phyloP scores from a whole-genome alignment of 768 basidiomycete species.

The Terana coerulea region DNA sequence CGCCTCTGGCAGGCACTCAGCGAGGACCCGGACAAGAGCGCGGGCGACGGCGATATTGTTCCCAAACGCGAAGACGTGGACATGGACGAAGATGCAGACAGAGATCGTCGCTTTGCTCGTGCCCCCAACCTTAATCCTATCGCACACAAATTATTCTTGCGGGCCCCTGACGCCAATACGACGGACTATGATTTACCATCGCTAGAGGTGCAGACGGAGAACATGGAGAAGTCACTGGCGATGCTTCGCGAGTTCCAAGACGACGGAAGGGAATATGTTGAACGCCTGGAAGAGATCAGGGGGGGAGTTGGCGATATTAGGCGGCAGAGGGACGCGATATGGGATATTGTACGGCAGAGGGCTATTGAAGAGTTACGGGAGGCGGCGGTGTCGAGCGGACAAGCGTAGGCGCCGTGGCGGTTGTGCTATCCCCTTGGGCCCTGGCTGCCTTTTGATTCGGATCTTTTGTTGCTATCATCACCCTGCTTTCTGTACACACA shows the following conservation, averaged over 20 bases:
- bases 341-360: slow-evolving; percentile 71
- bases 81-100: slow-evolving; percentile 32
- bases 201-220: slow-evolving; percentile 64
- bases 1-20: slow-evolving; percentile 78
- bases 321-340: slow-evolving; percentile 67
- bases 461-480: too few relatives aligned
- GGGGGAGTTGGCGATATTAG: slow-evolving; percentile 75
- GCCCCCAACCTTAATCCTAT: slow-evolving; percentile 66
- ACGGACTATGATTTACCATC: slow-evolving; percentile 53
- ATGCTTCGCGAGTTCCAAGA: slow-evolving; percentile 78
- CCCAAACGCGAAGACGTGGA: slow-evolving; percentile 69
- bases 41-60: slow-evolving; percentile 39
- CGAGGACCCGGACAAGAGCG: slow-evolving; percentile 52
- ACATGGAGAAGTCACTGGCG: slow-evolving; percentile 70
- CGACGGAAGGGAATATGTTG: slow-evolving; percentile 83
- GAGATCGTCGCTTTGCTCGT: slow-evolving; percentile 44
- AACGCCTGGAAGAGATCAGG: slow-evolving; percentile 78
- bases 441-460: too few relatives aligned
- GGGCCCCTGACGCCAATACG: slow-evolving; percentile 41
- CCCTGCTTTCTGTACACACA: neutral
- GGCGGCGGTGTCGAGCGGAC: slow-evolving; percentile 34
- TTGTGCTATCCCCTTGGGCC: neutral
- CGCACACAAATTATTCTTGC: slow-evolving; percentile 64
- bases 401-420: slow-evolving; percentile 6
- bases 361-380: slow-evolving; percentile 76